A percentile compares a stretch with the other conserved stretches of the same genome.
These are phyloP conservation scores for Epichloe typhina DNA, from an alignment of 2,329 filamentous ascomycete species.

Conservation along the genomic window DNA sequence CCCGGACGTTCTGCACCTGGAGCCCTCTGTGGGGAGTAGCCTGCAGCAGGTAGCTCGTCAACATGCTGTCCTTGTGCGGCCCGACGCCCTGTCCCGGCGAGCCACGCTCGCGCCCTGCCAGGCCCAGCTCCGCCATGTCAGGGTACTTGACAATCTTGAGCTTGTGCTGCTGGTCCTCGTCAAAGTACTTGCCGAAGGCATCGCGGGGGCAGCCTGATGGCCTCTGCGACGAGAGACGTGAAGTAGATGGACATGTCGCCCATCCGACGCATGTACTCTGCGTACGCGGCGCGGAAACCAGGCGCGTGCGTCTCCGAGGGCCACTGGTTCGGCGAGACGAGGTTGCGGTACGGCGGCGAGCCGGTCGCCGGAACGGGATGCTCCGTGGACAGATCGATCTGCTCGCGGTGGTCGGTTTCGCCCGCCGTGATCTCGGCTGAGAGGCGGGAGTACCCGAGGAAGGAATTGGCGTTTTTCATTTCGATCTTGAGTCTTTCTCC, in stretches of 20 bases:
- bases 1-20: slow-evolving; percentile 69
- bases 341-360: slow-evolving; percentile 60
- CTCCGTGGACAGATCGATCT: slow-evolving; percentile 75
- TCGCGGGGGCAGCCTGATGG: slow-evolving; percentile 53
- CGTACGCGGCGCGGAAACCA: slow-evolving; percentile 52
- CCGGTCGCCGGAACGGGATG: slow-evolving; percentile 49
- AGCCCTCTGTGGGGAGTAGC: slow-evolving; percentile 62
- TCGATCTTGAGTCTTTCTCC: slow-evolving; percentile 42
- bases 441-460: slow-evolving; percentile 56
- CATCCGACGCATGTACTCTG: slow-evolving; percentile 68
- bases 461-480: slow-evolving; percentile 62
- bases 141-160: slow-evolving; percentile 84
- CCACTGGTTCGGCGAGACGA: slow-evolving; percentile 72
- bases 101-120: slow-evolving; percentile 13
- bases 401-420: slow-evolving; percentile 67
- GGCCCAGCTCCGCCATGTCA: slow-evolving; percentile 47
- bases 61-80: slow-evolving; percentile 76
- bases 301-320: slow-evolving; percentile 51
- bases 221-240: slow-evolving; percentile 70
- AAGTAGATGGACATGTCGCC: slow-evolving; percentile 58
- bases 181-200: slow-evolving; percentile 72
- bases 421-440: slow-evolving; percentile 61
- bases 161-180: slow-evolving; percentile 65
- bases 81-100: slow-evolving; percentile 49
- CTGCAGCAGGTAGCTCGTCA: slow-evolving; percentile 70